phyloP scores from a whole-genome alignment of 2,329 filamentous ascomycete species.

The Aspergillus neoniger region DNA sequence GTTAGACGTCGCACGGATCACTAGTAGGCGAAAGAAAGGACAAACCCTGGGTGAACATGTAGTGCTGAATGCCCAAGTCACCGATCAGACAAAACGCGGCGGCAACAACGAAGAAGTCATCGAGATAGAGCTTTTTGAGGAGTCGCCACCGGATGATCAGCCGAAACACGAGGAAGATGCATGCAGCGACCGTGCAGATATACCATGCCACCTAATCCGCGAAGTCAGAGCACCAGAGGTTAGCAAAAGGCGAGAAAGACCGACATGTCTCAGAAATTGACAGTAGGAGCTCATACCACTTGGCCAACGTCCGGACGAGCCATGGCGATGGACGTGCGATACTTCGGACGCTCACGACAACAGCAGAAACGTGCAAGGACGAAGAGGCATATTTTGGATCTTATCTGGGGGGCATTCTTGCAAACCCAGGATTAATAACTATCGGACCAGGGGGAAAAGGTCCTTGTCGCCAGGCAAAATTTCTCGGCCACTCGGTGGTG shows the following conservation, averaged over 20 bases:
- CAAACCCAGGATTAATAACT: neutral
- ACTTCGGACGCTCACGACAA: neutral
- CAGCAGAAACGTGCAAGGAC: neutral
- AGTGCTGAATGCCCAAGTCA: constrained; percentile 24
- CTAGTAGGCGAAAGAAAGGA: neutral
- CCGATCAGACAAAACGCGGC: constrained; percentile 19
- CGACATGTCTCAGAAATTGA: no score
- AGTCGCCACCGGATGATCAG: constrained; percentile 19
- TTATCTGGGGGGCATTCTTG: neutral
- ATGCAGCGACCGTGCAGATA: constrained; percentile 21
- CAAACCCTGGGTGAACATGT: constrained; percentile 24
- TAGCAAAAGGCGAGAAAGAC: neutral
- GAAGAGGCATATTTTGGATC: neutral
- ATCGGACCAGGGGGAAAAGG: neutral
- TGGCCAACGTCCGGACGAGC: constrained; percentile 19
- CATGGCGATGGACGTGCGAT: constrained; percentile 12
- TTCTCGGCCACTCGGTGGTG: neutral
- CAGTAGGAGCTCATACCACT: constrained; percentile 15
- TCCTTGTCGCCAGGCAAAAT: neutral
- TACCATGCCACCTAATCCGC: constrained; percentile 22
- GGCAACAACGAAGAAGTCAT: constrained; percentile 18
- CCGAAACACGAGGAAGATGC: constrained; percentile 17
- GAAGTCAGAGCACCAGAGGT: neutral
- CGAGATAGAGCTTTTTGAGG: constrained; percentile 21
- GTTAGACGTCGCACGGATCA: constrained; percentile 1